A percentile compares a stretch with the other conserved stretches of the same genome.
phyloP scores from a whole-genome alignment of 306 rosid species.

The Pterocarpus santalinus region DNA sequence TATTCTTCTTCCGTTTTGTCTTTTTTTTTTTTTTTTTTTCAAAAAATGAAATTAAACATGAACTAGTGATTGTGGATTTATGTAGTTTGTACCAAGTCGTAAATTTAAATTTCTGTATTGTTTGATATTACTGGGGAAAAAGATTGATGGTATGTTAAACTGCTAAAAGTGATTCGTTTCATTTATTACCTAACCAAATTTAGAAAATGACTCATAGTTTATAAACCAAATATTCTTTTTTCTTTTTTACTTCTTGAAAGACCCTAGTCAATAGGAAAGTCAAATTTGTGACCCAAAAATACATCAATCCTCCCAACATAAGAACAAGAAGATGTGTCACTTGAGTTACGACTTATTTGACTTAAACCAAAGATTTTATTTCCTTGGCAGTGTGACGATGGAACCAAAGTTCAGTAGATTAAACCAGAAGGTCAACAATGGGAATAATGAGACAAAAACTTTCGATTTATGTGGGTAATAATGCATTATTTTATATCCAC shows the following conservation, averaged over 20 bases:
- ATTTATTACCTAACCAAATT: no score
- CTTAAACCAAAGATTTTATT: not conserved
- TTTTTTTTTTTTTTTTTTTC: not conserved
- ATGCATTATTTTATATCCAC: constrained; percentile 16
- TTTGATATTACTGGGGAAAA: not conserved
- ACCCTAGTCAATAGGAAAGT: no score
- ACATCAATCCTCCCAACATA: no score
- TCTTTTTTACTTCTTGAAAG: no score
- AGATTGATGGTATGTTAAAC: not conserved
- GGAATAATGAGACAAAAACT: constrained; percentile 5
- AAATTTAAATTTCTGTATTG: not conserved
- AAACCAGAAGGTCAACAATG: not conserved
- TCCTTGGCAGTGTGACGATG: constrained; percentile 13
- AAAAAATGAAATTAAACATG: not conserved
- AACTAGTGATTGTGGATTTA: not conserved
- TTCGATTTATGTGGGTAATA: not conserved
- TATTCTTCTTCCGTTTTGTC: not conserved
- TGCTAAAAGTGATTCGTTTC: no score
- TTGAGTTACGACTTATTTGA: not conserved
- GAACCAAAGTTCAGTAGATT: not conserved
- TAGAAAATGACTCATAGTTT: no score
- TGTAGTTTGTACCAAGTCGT: not conserved
- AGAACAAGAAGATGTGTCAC: not conserved
- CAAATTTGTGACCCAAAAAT: no score
- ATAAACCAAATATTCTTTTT: no score